Base-by-base conservation (phyloP, 1,139 yeast species). In the Blastobotrys aristatus region DNA sequence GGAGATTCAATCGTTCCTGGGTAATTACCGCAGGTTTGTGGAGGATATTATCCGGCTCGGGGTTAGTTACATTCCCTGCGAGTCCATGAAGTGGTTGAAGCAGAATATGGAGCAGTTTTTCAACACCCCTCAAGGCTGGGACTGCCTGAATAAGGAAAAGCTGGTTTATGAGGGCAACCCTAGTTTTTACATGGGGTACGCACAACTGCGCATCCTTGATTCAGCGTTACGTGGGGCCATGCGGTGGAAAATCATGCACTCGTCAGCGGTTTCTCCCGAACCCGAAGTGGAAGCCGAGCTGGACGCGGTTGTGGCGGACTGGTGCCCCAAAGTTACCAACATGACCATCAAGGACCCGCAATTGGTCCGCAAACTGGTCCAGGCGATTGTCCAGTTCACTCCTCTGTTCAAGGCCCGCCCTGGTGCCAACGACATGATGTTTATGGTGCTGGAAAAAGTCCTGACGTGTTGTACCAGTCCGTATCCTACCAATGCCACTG, bases 371-470 rank as follows among this genome's bases (percentile, higher is more conserved):
- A 89, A 88, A 57, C 87, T 88, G 60, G 85, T 89, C 16, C 97
- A 92, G 66, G 86, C 96, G 2, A 74, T 90, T 57, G 97, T 94
- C n/a, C 95, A 92, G 63, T 92, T 92, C 65, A 87, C 97, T n/a
- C 96, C 97, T 1, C 72, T 89, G 53, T 71, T 92, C 51, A 86
- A 87, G 58, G 10, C 38, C 16, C 27, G 27, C 8, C 92, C 87
- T 55, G 81, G 79, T 14, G 79, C 81, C 39, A 51, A 57, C 18
- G 56, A 57, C 17, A 67, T 86, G 43, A 80, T 92, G 79, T 87
- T 92, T 65, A 78, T 80, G 53, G 86, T 94, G 11, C 71, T 94
- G 51, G 97, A 92, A 62, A 85, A 84, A 56, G 89, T 92, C 17
- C 76, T 94, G 50, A 82, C 87, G 8, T 84, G 95, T 3, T 94